phyloP scores from a whole-genome alignment of 495 filamentous ascomycete genomes.

The Xylaria flabelliformis region DNA sequence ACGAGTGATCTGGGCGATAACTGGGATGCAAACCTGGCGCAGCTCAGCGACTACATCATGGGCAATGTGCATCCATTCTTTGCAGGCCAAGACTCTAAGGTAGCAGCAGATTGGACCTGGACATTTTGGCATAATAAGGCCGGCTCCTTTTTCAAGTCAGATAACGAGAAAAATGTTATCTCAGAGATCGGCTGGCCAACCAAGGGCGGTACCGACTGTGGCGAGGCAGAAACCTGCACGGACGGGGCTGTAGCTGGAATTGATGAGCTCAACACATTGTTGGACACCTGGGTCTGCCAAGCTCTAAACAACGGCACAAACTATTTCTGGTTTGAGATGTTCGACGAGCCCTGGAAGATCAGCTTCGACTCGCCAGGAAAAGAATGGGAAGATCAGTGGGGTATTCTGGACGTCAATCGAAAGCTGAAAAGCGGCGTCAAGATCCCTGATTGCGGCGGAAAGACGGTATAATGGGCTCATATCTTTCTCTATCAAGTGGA shows the following conservation, averaged over 20 bases:
- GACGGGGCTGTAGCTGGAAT: conserved; percentile 79
- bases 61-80: conserved; percentile 98
- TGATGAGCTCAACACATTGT: conserved; percentile 81
- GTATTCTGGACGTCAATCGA: conserved; percentile 84
- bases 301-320: conserved; percentile 79
- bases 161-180: conserved; percentile 73
- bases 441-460: conserved; percentile 87
- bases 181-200: conserved; percentile 94
- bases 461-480: conserved; percentile 59
- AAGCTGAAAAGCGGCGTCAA: conserved; percentile 84
- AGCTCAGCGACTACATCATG: conserved; percentile 85
- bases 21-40: conserved; percentile 74
- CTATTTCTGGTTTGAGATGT: conserved; percentile 97
- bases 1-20: conserved; percentile 91
- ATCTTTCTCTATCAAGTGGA: not conserved
- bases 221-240: conserved; percentile 58
- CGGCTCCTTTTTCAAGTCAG: conserved; percentile 59
- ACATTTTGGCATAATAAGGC: conserved; percentile 79
- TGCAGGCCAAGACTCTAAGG: conserved; percentile 71
- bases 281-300: conserved; percentile 85
- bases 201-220: conserved; percentile 81
- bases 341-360: conserved; percentile 95
- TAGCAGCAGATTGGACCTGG: conserved; percentile 83
- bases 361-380: conserved; percentile 69
- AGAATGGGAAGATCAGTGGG: conserved; percentile 97